Conservation (phyloP, 2,329 filamentous ascomycete genomes). For the Bretziella fagacearum region DNA sequence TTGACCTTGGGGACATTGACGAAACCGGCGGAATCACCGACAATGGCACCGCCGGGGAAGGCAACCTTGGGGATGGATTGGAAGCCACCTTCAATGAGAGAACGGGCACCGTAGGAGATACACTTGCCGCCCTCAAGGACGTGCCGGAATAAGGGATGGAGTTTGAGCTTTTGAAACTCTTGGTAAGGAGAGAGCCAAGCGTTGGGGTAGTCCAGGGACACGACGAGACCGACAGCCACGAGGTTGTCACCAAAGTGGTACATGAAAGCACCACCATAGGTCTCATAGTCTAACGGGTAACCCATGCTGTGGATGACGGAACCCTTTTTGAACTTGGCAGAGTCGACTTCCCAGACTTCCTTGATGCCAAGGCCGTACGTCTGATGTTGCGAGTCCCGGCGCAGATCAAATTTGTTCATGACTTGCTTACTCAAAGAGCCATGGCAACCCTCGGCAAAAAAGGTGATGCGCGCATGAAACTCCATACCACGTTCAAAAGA, state of each 20-base stretch:
- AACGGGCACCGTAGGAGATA: constrained; percentile 85
- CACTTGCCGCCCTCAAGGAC: constrained; percentile 94
- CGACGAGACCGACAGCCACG: constrained; percentile 78
- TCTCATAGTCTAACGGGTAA: constrained; percentile 72
- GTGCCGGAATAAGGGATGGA: constrained; percentile 75
- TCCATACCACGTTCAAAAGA: constrained; percentile 95
- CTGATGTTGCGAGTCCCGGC: constrained; percentile 77
- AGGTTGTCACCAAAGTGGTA: constrained; percentile 98
- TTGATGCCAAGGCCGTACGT: constrained; percentile 92
- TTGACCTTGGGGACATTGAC: constrained; percentile 98
- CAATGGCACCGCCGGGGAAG: constrained; percentile 87
- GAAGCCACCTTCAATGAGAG: constrained; percentile 86
- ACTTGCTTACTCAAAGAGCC: constrained; percentile 91
- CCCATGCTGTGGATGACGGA: constrained; percentile 81
- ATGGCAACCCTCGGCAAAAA: constrained; percentile 91
- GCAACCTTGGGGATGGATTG: constrained; percentile 95
- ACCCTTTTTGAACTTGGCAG: constrained; percentile 80
- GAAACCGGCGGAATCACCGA: constrained; percentile 92
- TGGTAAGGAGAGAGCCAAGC: constrained; percentile 90
- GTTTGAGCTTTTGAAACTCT: constrained; percentile 97
- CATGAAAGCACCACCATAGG: constrained; percentile 97
- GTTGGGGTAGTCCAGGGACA: constrained; percentile 88
- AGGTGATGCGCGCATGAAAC: constrained; percentile 80
- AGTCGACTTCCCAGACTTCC: constrained; percentile 92
- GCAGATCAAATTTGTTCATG: constrained; percentile 81